Conservation (phyloP, 768 basidiomycete species). For the Tephrocybe sp. region DNA sequence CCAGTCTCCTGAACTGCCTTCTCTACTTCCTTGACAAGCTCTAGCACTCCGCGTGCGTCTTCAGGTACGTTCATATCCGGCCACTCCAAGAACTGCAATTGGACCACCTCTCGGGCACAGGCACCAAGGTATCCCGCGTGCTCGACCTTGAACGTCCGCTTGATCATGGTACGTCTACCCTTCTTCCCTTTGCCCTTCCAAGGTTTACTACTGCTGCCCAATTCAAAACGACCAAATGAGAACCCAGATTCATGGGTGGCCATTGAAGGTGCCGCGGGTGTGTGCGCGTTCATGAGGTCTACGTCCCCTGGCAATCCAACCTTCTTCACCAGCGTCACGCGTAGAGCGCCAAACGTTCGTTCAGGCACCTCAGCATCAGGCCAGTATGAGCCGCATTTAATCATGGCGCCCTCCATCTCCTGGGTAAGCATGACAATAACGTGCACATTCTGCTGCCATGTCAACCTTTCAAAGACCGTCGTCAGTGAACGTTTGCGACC, state of each 20-base stretch:
- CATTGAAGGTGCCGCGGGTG: background rate
- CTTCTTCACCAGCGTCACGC: constrained; percentile 47
- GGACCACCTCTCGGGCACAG: constrained; percentile 68
- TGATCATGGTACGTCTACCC: constrained; percentile 38
- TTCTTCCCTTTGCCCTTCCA: background rate
- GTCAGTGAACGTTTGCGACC: background rate
- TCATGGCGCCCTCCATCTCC: constrained; percentile 81
- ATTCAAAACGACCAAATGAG: background rate
- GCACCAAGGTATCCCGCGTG: constrained; percentile 60
- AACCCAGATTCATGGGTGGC: background rate
- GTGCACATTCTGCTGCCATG: constrained; percentile 93
- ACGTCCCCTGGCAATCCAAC: constrained; percentile 24
- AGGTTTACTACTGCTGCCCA: background rate
- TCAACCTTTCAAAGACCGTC: constrained; percentile 57
- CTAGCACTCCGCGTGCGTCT: constrained; percentile 72
- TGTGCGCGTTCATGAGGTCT: constrained; percentile 14
- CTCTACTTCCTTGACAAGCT: constrained; percentile 73
- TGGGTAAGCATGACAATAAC: constrained; percentile 97
- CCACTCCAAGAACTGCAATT: constrained; percentile 94
- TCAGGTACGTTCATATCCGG: constrained; percentile 96
- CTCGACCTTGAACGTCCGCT: constrained; percentile 67
- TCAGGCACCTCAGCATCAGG: constrained; percentile 35
- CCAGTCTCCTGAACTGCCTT: constrained; percentile 37
- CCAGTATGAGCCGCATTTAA: constrained; percentile 96
- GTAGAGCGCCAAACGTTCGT: constrained; percentile 65